phyloP scores from a whole-genome alignment of 148 eudicot species.

The Cornus kousa region DNA sequence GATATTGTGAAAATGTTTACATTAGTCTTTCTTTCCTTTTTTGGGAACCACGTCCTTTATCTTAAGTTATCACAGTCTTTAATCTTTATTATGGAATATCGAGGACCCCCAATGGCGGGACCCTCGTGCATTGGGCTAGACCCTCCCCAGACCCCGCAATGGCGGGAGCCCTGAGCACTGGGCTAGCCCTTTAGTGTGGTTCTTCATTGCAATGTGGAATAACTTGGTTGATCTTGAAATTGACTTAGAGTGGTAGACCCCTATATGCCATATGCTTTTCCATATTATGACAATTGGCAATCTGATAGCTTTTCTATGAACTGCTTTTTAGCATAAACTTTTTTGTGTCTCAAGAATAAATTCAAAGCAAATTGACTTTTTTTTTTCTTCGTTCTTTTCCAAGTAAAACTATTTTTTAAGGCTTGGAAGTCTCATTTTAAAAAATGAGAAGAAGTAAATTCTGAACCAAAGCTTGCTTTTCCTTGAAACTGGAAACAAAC shows the following conservation, averaged over 20 bases:
- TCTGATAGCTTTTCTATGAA: background rate
- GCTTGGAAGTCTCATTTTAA: no score
- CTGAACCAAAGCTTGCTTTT: background rate
- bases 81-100: background rate
- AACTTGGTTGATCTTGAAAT: background rate
- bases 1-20: background rate
- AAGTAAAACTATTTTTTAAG: no score
- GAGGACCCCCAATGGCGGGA: no score
- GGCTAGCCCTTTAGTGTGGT: no score
- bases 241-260: background rate
- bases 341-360: no score
- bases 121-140: no score
- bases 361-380: no score
- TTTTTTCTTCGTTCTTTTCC: no score
- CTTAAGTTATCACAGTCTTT: background rate
- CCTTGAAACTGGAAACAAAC: background rate
- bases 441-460: background rate
- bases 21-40: background rate
- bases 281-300: background rate
- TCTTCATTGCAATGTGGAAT: no score
- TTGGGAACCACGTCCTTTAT: background rate
- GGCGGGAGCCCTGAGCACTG: no score
- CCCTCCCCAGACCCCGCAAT: no score
- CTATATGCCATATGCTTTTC: background rate
- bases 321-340: no score